Base-by-base conservation (phyloP, 306 rosid species). In the Casuarina glauca region DNA sequence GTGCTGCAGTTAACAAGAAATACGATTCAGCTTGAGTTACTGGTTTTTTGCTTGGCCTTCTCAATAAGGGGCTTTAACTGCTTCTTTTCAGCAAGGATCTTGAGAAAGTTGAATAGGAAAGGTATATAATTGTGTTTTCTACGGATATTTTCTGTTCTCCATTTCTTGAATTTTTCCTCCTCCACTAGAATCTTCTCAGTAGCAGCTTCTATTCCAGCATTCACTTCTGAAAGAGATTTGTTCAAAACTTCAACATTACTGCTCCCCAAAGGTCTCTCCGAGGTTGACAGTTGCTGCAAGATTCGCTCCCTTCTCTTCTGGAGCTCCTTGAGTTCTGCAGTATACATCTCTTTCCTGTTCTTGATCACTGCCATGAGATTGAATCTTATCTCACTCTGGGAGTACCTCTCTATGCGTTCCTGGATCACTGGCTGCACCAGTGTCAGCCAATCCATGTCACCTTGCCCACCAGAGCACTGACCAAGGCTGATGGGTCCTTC, bases 401-500 rank as follows among this genome's bases (percentile, higher is more conserved):
- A 84, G 75, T 93, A 96, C 91, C 94, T 85, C 36, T 96, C 98
- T 12, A 96, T 93, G 64, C 98, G 98, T 74, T 96, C 96, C 87
- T 96, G 97, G 74, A 96, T 93, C 78, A 87, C 89, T 38, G 99
- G 98, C 71, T 96, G 99, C 76, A 96, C 98, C 90, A 90, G 69
- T 82, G 79, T 83, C 80, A 96, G 90, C 98, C 99, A 93, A 63
- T 96, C 97, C 48, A 89, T 74, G 74, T 93, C 99, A 74, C 90
- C 91, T 83, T 89, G 98, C 71, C 89, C 88, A 15, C 93, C 97
- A 20, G 96, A 84, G 82, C 98, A 96, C 80, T 80, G 99, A 46
- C 99, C 98, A 64, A 93, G 99, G 90, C 93, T 91, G 71, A 96
- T 88, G 54, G 99, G 99, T 76, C 99, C 99, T 70, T 91, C 99